Evolutionary conservation across 495 filamentous ascomycete species (phyloP).

Genomic region (Neurospora hispaniola): DNA sequence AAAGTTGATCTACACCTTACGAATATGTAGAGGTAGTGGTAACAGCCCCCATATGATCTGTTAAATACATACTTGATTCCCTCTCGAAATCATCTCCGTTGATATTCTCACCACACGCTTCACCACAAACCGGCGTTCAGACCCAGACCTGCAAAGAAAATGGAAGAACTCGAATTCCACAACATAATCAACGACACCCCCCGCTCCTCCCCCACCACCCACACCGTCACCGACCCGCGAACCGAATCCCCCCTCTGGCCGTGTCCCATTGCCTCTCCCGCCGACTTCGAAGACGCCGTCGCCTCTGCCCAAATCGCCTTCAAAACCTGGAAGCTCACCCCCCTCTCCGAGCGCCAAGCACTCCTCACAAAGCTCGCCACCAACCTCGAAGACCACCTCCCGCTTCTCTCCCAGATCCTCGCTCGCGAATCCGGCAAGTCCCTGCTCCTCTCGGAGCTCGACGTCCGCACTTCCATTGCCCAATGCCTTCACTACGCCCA

Average conservation of each 20-base stretch:
- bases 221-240: conserved; percentile 35
- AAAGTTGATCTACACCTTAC: not conserved
- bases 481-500: conserved; percentile 10
- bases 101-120: not conserved
- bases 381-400: conserved; percentile 21
- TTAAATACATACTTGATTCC: not conserved
- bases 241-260: conserved; percentile 39
- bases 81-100: not conserved
- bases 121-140: too few relatives aligned
- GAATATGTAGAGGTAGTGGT: not conserved
- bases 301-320: conserved; percentile 35
- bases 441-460: conserved; percentile 9
- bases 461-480: conserved; percentile 15
- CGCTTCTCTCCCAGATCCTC: conserved; percentile 27
- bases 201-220: conserved; percentile 22
- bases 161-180: conserved; percentile 18
- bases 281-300: conserved; percentile 44
- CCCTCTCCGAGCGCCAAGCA: conserved; percentile 42
- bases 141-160: not conserved
- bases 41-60: not conserved
- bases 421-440: conserved; percentile 5
- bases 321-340: conserved; percentile 30
- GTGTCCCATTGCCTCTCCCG: conserved; percentile 28
- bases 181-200: conserved; percentile 37
- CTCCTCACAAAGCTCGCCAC: conserved; percentile 42